Base-by-base conservation (phyloP, 768 basidiomycete genomes). In the Coprinopsis marcescibilis region DNA sequence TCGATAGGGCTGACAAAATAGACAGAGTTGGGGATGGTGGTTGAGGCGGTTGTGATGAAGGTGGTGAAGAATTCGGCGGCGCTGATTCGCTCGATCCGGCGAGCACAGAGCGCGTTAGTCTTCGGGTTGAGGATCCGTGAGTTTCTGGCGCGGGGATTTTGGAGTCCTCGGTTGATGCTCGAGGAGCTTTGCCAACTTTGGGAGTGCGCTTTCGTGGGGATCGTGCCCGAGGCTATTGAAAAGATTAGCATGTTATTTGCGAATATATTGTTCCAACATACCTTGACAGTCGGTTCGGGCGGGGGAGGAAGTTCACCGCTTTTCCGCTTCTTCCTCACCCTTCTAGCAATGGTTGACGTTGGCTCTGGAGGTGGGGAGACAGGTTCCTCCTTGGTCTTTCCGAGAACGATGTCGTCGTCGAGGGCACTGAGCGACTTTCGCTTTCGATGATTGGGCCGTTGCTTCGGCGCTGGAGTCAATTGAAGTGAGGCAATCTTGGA, bases 351-450 rank as follows among this genome's bases (percentile, higher is more conserved):
- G 13, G 35, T 36, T n/a, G 41, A 42, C 15, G 25, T 21, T 15
- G 32, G 17, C 21, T 27, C n/a, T 37, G n/a, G 15, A 10, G 27
- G 10, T n/a, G 32, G 30, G 12, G 21, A 21, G n/a, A 26, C 45
- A 5, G 35, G 19, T 7, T 24, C 3, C 20, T 6, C 21, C 38
- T 40, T 33, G 17, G 3, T 15, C 29, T 39, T 30, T 23, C 36
- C 26, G 10, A 40, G 40, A 24, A 24, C 20, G 23, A 49, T 34
- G 17, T 35, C 48, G 24, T 49, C 48, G 20, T 49, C 48, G 32
- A 49, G 34, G 1, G 48, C 48, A 37, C 48, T 49, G 2, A 49
- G 29, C 26, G 40, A 43, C 24, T 49, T 49, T 29, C 48, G 48
- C 30, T 49, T 49, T 4, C 48, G 40, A 17, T 49, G 48, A 15